Conservation (phyloP, 2,329 filamentous ascomycete species). For the Xylaria sp. region DNA sequence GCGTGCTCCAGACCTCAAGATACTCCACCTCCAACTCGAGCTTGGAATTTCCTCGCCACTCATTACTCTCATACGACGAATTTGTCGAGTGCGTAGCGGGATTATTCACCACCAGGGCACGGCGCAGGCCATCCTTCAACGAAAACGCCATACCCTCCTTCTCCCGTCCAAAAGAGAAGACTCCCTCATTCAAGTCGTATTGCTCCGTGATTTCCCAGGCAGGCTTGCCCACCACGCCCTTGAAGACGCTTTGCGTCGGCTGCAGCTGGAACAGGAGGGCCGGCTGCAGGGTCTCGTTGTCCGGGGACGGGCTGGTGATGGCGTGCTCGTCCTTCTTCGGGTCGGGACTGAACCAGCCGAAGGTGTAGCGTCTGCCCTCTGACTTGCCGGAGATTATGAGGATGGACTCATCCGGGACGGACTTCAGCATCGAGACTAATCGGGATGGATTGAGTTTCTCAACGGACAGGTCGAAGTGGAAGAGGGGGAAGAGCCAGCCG, state of each 20-base stretch:
- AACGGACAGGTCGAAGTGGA: not conserved
- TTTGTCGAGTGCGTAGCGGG: not conserved
- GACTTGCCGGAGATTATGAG: not conserved
- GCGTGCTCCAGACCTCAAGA: slow-evolving; percentile 3
- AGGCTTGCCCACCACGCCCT: not conserved
- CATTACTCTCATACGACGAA: not conserved
- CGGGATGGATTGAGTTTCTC: not conserved
- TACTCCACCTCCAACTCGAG: not conserved
- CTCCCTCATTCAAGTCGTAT: not conserved
- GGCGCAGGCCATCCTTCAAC: not conserved
- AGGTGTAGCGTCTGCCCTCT: not conserved
- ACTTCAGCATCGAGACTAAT: not conserved
- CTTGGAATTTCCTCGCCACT: not conserved
- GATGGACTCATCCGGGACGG: not conserved
- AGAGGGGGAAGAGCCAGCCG: not conserved
- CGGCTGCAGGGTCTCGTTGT: not conserved
- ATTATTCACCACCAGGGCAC: not conserved
- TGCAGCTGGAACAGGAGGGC: not conserved
- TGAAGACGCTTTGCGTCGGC: not conserved
- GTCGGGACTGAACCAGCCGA: not conserved
- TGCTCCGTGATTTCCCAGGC: not conserved
- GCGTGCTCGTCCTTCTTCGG: not conserved
- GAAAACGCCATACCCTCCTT: not conserved
- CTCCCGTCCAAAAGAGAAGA: not conserved
- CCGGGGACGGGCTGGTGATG: not conserved